Base-by-base conservation (phyloP, 2,329 filamentous ascomycete species). In the Pleurostoma richardsiae region DNA sequence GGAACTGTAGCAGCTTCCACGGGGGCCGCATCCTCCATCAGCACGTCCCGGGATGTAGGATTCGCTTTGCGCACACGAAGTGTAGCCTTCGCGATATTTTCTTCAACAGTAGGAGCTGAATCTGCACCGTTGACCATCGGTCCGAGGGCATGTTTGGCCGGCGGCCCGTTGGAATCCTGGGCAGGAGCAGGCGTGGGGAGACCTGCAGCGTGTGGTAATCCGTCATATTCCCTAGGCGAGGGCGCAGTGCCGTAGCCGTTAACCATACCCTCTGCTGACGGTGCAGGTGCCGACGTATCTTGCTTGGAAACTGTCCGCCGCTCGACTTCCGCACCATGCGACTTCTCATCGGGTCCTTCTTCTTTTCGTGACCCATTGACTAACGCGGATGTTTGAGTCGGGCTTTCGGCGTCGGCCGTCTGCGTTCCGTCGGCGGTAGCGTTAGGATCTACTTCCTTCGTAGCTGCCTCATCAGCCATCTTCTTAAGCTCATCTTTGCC, bases 401-500 rank as follows among this genome's bases (percentile, higher is more conserved):
- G 3, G 11, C 19, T 44, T 10, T 50, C 56, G 38, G 45, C 48
- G 44, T 60, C 55, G 55, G 29, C 39, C 41, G 45, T 43, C 8
- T 47, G 46, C 10, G 10, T 41, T 7, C 31, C 45, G 27, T 56
- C 47, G 5, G 48, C 54, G 2, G 50, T 48, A n/a, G 59, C 58
- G 10, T 43, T 44, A 30, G 56, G 56, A 30, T 61, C 56, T 19
- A 56, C 46, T 11, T 56, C 48, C 1, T 59, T 56, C 1, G 45
- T 52, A 10, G 48, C 55, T 30, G 64, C 63, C 38, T 75, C 66
- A 4, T 69, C 60, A 44, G 77, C 70, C 42, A 83, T 67, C 50
- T 74, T 68, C 50, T 77, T 71, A 39, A 83, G 54, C 49, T 83
- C 80, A 1, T 75, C 74, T 55, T 80, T 81, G 39, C 72, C 76